Conservation (phyloP, 352 stramenopile genomes). For the Globisporangium mamillatum region DNA sequence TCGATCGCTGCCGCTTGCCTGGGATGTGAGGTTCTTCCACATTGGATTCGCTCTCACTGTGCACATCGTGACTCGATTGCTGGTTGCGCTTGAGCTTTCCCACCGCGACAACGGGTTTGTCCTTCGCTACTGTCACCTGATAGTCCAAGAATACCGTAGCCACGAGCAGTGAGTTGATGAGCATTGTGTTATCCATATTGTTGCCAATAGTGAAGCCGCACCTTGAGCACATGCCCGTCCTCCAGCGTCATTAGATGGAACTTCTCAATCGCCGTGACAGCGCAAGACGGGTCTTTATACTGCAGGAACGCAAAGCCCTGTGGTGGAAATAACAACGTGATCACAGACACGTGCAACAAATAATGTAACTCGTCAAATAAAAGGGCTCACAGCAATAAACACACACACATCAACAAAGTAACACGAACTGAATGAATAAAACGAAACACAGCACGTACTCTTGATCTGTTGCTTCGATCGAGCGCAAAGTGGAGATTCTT, state of each 20-base stretch:
- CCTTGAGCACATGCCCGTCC: conserved; percentile 77
- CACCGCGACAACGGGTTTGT: conserved; percentile 41
- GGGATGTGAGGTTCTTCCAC: conserved; percentile 29
- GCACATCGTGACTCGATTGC: conserved; percentile 27
- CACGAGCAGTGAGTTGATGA: not conserved
- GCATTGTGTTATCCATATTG: too few species aligned
- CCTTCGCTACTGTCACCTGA: conserved; percentile 62
- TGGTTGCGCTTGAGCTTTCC: conserved; percentile 74
- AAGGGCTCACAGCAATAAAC: not conserved
- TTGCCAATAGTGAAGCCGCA: conserved; percentile 4
- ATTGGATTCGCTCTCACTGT: conserved; percentile 12
- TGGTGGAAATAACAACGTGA: not conserved
- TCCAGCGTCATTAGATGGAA: conserved; percentile 59
- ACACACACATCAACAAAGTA: not conserved
- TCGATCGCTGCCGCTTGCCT: conserved; percentile 68
- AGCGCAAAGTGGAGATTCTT: conserved; percentile 67
- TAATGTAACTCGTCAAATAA: not conserved
- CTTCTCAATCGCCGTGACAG: conserved; percentile 49
- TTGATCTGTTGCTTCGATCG: conserved; percentile 74
- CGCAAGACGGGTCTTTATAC: conserved; percentile 52
- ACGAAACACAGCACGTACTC: conserved; percentile 27
- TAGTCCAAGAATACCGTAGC: not conserved
- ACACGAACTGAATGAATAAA: not conserved
- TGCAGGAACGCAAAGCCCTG: conserved; percentile 81
- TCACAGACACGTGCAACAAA: not conserved